Conservation (phyloP, 2,329 filamentous ascomycete species). For the Talaromyces atroroseus region DNA sequence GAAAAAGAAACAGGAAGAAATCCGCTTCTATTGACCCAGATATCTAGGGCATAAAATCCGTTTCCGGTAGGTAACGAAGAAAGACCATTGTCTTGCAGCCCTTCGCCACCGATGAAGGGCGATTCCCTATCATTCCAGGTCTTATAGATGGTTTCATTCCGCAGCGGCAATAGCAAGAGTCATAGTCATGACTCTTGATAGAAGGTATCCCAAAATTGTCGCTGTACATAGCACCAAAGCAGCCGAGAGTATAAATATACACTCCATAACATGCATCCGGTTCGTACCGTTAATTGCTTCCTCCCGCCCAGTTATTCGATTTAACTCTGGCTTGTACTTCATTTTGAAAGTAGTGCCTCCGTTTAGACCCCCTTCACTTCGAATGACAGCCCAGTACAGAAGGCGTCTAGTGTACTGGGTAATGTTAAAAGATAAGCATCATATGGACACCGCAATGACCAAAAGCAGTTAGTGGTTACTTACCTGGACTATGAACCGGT, state of each 20-base stretch:
- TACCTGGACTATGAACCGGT: slow-evolving; percentile 21
- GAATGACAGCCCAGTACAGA: slow-evolving; percentile 26
- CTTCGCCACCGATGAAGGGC: no score
- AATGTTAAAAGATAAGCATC: neutral
- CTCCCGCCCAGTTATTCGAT: slow-evolving; percentile 4
- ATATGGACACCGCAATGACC: no score
- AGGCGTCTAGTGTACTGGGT: slow-evolving; percentile 14
- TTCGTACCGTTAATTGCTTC: neutral
- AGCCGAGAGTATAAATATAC: neutral
- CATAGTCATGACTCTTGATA: neutral
- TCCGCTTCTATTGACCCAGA: no score
- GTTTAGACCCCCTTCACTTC: slow-evolving; percentile 21
- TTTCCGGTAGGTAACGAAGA: no score
- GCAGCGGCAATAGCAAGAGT: no score
- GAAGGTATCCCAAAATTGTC: neutral
- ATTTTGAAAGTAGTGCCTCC: slow-evolving; percentile 27
- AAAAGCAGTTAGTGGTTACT: slow-evolving; percentile 7
- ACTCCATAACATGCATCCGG: neutral
- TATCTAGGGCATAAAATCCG: no score
- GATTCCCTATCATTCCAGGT: no score
- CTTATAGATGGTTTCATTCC: no score
- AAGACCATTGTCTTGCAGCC: no score
- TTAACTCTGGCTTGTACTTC: slow-evolving; percentile 25
- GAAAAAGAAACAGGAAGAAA: no score
- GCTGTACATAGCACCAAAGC: neutral